Base-by-base conservation (phyloP, 352 stramenopile species). In the Peronospora belbahrii region DNA sequence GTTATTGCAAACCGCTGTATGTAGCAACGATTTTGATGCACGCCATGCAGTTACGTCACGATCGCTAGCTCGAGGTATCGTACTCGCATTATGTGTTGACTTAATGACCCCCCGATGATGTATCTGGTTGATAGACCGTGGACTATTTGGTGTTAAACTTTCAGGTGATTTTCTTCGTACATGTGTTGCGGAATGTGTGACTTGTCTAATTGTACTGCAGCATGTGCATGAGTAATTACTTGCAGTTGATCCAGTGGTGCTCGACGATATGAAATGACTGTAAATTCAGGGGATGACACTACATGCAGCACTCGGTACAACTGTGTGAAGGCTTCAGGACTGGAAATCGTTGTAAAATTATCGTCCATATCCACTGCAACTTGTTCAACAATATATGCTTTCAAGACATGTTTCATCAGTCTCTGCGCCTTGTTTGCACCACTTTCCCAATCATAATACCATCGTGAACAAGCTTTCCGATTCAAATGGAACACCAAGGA, bases 361-460 rank as follows among this genome's bases (percentile, higher is more conserved):
- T 57, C 55, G 36, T 66, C 44, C n/a, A 38, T 54, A 36, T 78
- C 70, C 1, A 77, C 46, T 4, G 58, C 59, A 10, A 52, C 50
- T 20, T 55, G 62, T 13, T 77, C 66, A 19, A 85, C 46, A 1
- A 88, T 52, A 20, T 86, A 86, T 2, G 71, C 59, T 23, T 72
- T 70, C 3, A 88, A 62, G n/a, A 72, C 51, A 48, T 88, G 76
- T 39, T 82, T 77, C 40, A 72, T 85, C 30, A 85, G 71, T 39
- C 76, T 56, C 41, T 85, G 76, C 0, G 74, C 73, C 44, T 83
- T 85, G 36, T 73, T 88, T 18, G 73, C 70, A 0, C 66, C 76
- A 31, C 74, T 84, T 44, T 81, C 76, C 76, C 76, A 88, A 41
- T 84, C 68, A 46, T 85, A 88, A 44, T 83, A 88, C 76, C 76